phyloP scores from a whole-genome alignment of 768 basidiomycete genomes.

The Tricholoma hemisulphureum region DNA sequence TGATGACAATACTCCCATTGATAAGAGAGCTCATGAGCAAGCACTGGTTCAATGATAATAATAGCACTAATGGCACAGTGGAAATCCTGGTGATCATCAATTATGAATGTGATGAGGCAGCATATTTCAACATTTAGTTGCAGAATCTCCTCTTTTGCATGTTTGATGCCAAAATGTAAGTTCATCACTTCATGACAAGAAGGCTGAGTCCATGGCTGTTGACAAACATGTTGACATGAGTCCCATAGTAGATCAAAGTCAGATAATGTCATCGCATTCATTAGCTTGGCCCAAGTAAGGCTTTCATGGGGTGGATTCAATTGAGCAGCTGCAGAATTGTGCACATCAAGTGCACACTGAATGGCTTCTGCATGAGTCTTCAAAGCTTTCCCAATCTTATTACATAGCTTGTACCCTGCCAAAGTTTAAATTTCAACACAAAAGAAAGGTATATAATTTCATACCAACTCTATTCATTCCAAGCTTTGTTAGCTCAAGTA shows the following conservation, averaged over 20 bases:
- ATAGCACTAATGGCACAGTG: neutral
- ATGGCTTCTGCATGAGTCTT: slow-evolving; percentile 31
- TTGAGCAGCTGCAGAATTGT: slow-evolving; percentile 27
- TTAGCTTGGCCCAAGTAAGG: neutral
- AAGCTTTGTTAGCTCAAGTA: slow-evolving; percentile 41
- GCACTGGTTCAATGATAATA: neutral
- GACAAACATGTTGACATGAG: neutral
- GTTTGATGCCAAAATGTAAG: neutral
- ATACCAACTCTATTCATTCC: slow-evolving; percentile 23
- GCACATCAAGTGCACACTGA: slow-evolving; percentile 24
- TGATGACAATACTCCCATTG: neutral
- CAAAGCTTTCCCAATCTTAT: slow-evolving; percentile 34
- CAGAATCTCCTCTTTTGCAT: slow-evolving; percentile 1
- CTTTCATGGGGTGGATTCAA: neutral
- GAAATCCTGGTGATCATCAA: neutral
- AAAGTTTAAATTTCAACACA: slow-evolving; percentile 1
- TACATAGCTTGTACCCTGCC: slow-evolving; percentile 33
- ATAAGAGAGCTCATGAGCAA: neutral
- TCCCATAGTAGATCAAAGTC: slow-evolving; percentile 2
- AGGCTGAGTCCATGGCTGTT: slow-evolving; percentile 2
- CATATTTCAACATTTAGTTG: slow-evolving; percentile 3
- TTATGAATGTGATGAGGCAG: neutral
- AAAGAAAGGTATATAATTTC: neutral
- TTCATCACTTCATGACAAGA: neutral
- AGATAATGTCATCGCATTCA: neutral